Evolutionary conservation across 495 filamentous ascomycete genomes (phyloP), one percentile per base, ranked within the genome.

Genomic region (Penicillium ochrochloron): DNA sequence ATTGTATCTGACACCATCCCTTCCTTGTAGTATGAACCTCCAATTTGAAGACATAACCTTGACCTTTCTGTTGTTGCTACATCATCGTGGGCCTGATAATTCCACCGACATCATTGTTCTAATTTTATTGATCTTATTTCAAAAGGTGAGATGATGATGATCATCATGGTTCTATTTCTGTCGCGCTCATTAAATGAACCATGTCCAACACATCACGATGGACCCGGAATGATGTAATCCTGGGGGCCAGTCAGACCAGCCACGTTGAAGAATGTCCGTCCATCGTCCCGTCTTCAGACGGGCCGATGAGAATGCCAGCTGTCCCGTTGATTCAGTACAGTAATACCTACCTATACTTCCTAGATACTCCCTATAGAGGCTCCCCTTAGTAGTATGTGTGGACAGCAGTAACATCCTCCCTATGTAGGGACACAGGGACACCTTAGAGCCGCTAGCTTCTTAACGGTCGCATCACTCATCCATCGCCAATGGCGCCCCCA

Each of bases 141-240:
- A 29, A 15, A 6, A 8, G 14, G 2, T 7, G 15, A 2, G 25
- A 29, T 15, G 48, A 52, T 29, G 23, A 51, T 52, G 1, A 48
- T 14, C 6, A 25, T 48, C 19, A 31, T 14, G 11, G 10, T 9
- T 5, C 12, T 52, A 52, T 31, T 52, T n/a, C n/a, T 27, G 27
- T 52, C 48, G 15, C 7, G 10, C 48, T 52, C 25, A 31, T 52
- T 5, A 52, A 52, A 52, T 23, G 48, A 31, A 29, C 48, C 48
- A 52, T 52, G 23, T 52, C 14, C 25, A 12, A 31, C 3, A 3
- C 29, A 2, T 6, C 3, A 17, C 6, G 48, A 12, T 2, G 17
- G 23, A 52, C 25, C 34, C 5, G 59, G 19, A 48, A 59, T 64
- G 62, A 64, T 59, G 56, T 64, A 58, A 64, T 59, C 25, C 1